A percentile compares a stretch with the other conserved stretches of the same genome.
phyloP scores from a whole-genome alignment of 2,329 filamentous ascomycete genomes.

The Botrytis fabae region DNA sequence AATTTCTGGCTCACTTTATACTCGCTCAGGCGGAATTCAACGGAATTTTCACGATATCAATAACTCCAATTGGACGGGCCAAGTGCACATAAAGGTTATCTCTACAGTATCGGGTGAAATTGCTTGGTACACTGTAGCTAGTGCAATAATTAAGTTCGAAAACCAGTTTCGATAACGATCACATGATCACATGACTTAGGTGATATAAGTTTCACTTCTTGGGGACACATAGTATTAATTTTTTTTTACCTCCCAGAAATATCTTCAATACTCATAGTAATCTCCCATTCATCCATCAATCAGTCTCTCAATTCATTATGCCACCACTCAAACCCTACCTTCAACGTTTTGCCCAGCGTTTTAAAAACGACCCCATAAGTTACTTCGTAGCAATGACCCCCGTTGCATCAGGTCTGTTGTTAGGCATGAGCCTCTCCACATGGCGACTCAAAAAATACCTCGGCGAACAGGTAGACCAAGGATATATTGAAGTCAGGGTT shows the following conservation, averaged over 20 bases:
- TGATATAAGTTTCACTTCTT: neutral
- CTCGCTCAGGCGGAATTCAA: too few species aligned
- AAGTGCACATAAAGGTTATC: too few species aligned
- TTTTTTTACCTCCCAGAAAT: too few species aligned
- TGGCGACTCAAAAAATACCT: neutral
- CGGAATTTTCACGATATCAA: too few species aligned
- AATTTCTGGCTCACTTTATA: too few species aligned
- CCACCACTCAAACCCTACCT: neutral
- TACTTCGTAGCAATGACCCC: neutral
- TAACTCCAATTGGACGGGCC: too few species aligned
- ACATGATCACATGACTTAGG: neutral
- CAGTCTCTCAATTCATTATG: neutral
- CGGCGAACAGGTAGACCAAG: neutral
- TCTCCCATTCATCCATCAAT: neutral
- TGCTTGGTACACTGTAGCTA: neutral
- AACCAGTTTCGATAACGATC: neutral
- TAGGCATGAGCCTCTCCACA: neutral
- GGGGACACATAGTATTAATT: too few species aligned
- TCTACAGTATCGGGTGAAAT: neutral
- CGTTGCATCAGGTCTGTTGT: neutral
- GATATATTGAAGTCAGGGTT: neutral
- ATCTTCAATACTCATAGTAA: neutral
- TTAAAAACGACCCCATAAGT: neutral
- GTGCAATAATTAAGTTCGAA: neutral
- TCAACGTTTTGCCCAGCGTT: neutral